A percentile compares a stretch with the other conserved stretches of the same genome.
These are phyloP conservation scores for Nectriaceae sp. DNA, from an alignment of 2,329 filamentous ascomycete genomes.

Conservation along the genomic window DNA sequence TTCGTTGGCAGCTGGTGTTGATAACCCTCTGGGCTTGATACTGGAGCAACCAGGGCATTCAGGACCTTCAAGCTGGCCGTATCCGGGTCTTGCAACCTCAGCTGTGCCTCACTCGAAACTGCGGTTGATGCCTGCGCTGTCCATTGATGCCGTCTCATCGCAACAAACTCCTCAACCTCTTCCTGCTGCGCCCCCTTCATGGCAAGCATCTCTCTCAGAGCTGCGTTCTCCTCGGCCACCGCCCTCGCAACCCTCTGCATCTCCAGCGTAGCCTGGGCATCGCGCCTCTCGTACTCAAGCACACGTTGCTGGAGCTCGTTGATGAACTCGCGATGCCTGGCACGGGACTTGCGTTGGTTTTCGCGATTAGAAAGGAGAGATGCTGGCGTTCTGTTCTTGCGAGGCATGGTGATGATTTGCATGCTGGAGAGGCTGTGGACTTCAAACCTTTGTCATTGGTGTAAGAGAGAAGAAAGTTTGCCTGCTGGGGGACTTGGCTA, in stretches of 20 bases:
- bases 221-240: conserved; percentile 45
- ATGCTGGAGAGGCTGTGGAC: neutral
- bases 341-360: conserved; percentile 49
- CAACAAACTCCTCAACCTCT: conserved; percentile 18
- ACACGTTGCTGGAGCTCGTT: conserved; percentile 43
- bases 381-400: conserved; percentile 27
- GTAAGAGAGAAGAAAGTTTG: neutral
- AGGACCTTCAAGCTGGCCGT: too few species aligned
- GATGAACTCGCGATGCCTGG: conserved; percentile 46
- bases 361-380: conserved; percentile 37
- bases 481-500: too few species aligned
- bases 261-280: conserved; percentile 45
- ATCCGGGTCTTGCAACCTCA: neutral
- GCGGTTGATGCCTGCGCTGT: neutral
- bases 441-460: too few species aligned
- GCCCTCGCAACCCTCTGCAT: conserved; percentile 49
- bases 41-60: too few species aligned
- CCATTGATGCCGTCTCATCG: neutral
- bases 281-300: conserved; percentile 43
- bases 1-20: neutral
- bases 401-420: conserved; percentile 14
- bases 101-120: neutral
- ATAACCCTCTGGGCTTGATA: too few species aligned
- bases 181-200: conserved; percentile 17
- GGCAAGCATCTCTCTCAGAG: conserved; percentile 34